Percentiles rank a stretch among this genome's conserved stretches.
Conservation (phyloP, 345 rosid genomes). For the Moricandia arvensis region DNA sequence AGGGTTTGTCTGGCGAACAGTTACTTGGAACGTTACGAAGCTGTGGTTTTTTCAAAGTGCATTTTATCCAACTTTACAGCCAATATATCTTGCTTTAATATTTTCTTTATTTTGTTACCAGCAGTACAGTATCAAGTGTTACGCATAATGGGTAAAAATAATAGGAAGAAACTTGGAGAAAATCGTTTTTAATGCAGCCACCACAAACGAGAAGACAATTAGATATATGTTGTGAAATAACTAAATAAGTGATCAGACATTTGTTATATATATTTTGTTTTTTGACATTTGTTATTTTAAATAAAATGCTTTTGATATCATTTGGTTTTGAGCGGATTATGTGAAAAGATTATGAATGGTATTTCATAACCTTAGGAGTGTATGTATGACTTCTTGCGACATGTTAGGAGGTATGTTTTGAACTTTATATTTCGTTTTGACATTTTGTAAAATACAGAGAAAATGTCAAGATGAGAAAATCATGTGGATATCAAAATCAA, state of each 20-base stretch:
- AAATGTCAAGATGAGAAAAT: constrained; percentile 15
- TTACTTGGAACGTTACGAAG: not conserved
- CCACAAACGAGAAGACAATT: not conserved
- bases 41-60: not conserved
- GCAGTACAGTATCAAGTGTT: not conserved
- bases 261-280: no score
- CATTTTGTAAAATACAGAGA: not conserved
- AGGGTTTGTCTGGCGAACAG: not conserved
- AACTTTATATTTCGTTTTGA: not conserved
- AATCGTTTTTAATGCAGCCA: no score
- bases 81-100: not conserved
- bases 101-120: not conserved
- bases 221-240: no score
- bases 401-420: constrained; percentile 28
- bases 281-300: not conserved
- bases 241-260: not conserved
- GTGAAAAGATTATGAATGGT: no score
- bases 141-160: not conserved
- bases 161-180: no score
- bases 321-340: no score
- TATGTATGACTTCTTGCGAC: constrained; percentile 9
- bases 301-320: not conserved
- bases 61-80: not conserved
- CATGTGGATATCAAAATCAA: constrained; percentile 33
- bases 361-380: not conserved